phyloP scores from a whole-genome alignment of 176 grass and related monocot species.

The Oryza meridionalis region DNA sequence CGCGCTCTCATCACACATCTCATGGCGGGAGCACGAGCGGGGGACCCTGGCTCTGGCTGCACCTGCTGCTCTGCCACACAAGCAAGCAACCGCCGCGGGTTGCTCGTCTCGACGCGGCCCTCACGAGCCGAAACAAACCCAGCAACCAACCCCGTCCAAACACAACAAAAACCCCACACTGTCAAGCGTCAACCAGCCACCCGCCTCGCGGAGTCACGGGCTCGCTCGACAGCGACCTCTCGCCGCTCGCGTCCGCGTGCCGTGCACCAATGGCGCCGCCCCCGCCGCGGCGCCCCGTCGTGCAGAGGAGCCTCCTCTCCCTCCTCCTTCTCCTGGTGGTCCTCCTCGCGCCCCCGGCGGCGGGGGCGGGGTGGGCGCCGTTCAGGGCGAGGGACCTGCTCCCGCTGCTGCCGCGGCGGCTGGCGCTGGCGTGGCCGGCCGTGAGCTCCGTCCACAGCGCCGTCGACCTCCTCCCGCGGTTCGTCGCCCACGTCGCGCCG shows the following conservation, averaged over 20 bases:
- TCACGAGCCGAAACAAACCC: constrained; percentile 2
- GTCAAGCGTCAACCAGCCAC: not conserved
- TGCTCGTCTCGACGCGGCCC: constrained; percentile 39
- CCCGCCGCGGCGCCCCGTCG: not conserved
- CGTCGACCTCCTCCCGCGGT: constrained; percentile 87
- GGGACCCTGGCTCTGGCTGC: no score
- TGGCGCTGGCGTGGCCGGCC: constrained; percentile 72
- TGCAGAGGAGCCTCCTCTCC: not conserved
- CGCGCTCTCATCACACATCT: no score
- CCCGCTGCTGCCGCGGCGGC: constrained; percentile 68
- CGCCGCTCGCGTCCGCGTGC: no score
- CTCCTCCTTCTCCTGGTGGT: not conserved
- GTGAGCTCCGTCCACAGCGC: constrained; percentile 73
- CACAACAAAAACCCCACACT: not conserved
- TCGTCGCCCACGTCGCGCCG: constrained; percentile 66
- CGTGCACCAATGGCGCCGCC: not conserved
- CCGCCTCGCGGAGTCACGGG: constrained; percentile 31
- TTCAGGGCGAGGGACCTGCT: constrained; percentile 67
- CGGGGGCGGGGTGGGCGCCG: constrained; percentile 36
- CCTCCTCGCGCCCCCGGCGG: not conserved
- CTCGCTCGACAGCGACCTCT: not conserved
- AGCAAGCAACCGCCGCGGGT: not conserved
- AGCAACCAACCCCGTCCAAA: not conserved
- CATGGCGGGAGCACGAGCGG: no score
- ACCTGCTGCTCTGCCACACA: not conserved